Conservation (phyloP, 371 early-diverging fungal species). For the Mycotypha africana region DNA sequence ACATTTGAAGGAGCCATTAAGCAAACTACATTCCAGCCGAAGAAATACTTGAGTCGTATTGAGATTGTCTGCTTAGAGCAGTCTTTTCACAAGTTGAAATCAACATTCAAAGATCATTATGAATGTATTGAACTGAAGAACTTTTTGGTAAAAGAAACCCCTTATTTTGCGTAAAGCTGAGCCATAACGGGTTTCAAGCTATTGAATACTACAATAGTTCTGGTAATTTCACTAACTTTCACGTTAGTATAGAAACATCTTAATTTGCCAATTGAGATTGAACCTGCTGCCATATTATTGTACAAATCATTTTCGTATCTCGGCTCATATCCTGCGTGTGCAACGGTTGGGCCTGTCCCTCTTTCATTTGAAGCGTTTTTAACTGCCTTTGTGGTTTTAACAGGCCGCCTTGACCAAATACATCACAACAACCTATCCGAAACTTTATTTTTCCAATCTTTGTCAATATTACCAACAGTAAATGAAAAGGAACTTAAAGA, state of each 20-base stretch:
- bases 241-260: slow-evolving; percentile 41
- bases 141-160: slow-evolving; percentile 29
- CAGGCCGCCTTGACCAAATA: slow-evolving; percentile 29
- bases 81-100: slow-evolving; percentile 30
- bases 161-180: neutral
- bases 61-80: too few species aligned
- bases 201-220: too few species aligned
- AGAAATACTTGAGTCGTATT: too few species aligned
- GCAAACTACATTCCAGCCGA: too few species aligned
- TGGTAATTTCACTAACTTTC: too few species aligned
- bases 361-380: slow-evolving; percentile 29
- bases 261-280: slow-evolving; percentile 26
- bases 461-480: slow-evolving; percentile 25
- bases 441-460: slow-evolving; percentile 35
- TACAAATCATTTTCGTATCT: slow-evolving; percentile 44
- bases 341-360: slow-evolving; percentile 9
- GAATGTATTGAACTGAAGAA: slow-evolving; percentile 37
- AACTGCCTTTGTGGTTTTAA: slow-evolving; percentile 33
- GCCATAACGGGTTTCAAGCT: too few species aligned
- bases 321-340: slow-evolving; percentile 31
- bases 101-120: slow-evolving; percentile 24
- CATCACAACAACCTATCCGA: slow-evolving; percentile 15
- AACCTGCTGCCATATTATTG: slow-evolving; percentile 34
- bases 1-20: too few species aligned
- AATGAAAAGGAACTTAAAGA: neutral